phyloP scores from a whole-genome alignment of 805 yeast species.

The Barnettozyma vustinii region DNA sequence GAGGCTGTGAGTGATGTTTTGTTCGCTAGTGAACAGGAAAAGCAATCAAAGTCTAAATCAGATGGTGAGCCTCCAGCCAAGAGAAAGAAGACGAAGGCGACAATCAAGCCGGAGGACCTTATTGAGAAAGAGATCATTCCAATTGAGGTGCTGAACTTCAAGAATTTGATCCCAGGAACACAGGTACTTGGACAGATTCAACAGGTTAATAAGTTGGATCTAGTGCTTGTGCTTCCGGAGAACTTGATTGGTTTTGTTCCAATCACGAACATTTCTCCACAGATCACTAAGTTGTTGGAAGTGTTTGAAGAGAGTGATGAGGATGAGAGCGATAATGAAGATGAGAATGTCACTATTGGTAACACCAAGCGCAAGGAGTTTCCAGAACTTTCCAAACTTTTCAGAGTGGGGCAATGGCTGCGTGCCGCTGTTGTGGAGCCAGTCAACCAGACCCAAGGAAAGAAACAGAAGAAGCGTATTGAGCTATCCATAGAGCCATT shows the following conservation, averaged over 20 bases:
- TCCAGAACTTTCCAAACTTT: conserved; percentile 51
- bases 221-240: conserved; percentile 73
- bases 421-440: conserved; percentile 70
- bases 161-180: conserved; percentile 65
- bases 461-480: conserved; percentile 49
- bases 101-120: conserved; percentile 18
- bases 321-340: conserved; percentile 32
- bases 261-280: conserved; percentile 63
- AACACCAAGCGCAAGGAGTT: conserved; percentile 33
- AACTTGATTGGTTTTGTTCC: conserved; percentile 76
- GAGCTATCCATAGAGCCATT: conserved; percentile 72
- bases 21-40: conserved; percentile 37
- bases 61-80: conserved; percentile 27
- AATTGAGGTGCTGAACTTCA: conserved; percentile 59
- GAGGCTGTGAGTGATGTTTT: conserved; percentile 88
- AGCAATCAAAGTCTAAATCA: conserved; percentile 9
- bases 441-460: conserved; percentile 27
- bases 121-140: conserved; percentile 31
- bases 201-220: conserved; percentile 53
- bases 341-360: conserved; percentile 28
- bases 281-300: conserved; percentile 53
- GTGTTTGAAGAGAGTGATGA: conserved; percentile 42
- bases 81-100: conserved; percentile 38
- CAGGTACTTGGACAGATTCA: conserved; percentile 71
- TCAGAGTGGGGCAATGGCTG: conserved; percentile 78